Evolutionary conservation across 1,139 yeast genomes (phyloP).

Genomic region (Kluyveromyces sp.): DNA sequence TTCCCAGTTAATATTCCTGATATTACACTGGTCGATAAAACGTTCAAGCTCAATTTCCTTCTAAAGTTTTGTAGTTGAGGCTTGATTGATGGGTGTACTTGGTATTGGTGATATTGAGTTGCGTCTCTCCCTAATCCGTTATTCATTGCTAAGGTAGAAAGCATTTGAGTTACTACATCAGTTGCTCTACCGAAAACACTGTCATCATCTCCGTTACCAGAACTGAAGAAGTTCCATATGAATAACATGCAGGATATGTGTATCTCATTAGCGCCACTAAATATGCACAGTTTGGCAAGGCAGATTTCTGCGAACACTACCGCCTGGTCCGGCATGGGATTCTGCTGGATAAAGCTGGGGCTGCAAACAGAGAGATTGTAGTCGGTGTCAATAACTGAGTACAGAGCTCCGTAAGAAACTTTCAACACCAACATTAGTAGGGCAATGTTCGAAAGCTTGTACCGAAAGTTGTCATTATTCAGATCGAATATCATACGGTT

Average conservation of each 20-base stretch:
- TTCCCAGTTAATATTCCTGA: conserved; percentile 6
- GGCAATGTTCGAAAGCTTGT: conserved; percentile 8
- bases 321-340: conserved; percentile 1
- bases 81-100: conserved; percentile 12
- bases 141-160: conserved; percentile 21
- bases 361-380: conserved; percentile 1
- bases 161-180: conserved; percentile 21
- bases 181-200: conserved; percentile 28
- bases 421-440: conserved; percentile 7
- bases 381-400: conserved; percentile 3
- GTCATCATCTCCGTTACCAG: conserved; percentile 30
- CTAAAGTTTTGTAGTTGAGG: conserved; percentile 22
- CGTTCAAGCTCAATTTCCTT: conserved; percentile 13
- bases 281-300: conserved; percentile 7
- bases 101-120: conserved; percentile 19
- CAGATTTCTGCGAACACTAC: conserved; percentile 7
- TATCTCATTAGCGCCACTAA: conserved; percentile 21
- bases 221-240: conserved; percentile 26
- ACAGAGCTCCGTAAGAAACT: conserved; percentile 2
- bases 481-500: conserved; percentile 2
- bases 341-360: conserved; percentile 2
- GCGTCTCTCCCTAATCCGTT: conserved; percentile 31
- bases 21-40: background rate
- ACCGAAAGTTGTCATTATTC: conserved; percentile 4
- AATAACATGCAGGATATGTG: conserved; percentile 24